Evolutionary conservation across 75 land plant genomes (phyloP), one percentile per base, ranked within the genome.

Genomic region (Selaginella moellendorffii): DNA sequence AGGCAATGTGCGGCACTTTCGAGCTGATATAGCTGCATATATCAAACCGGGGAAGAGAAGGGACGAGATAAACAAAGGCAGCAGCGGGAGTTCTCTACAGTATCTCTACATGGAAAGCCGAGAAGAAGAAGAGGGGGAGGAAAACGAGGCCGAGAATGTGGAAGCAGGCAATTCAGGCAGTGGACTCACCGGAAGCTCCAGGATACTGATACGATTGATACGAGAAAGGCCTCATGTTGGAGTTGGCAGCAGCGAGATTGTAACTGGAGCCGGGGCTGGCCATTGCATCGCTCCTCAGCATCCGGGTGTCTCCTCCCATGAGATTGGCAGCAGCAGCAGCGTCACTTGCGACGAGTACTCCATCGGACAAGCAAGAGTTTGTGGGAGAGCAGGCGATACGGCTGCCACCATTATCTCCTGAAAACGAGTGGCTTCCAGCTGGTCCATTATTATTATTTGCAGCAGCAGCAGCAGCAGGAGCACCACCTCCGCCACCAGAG

Each of bases 321-420:
- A 52, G 52, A 63, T 65, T 72, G 14, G 31, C 2, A n/a, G n/a
- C n/a, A n/a, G n/a, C n/a, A 51, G 53, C 71, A 23, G 31, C 54
- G 28, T 61, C 71, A 60, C 27, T 58, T 24, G 61, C 70, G 1
- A 66, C 30, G 0, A 70, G 61, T n/a, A 61, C 68, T 20, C 62
- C 76, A 53, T 61, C 77, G 24, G 76, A 65, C 1, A 67, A 63
- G 26, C 76, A 68, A 25, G 78, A 74, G 65, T 68, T 68, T n/a
- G 66, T 63, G 9, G 79, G 65, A 27, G 56, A 63, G 54, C 72
- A 74, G 27, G 67, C 76, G 53, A 72, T 65, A 21, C 76, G 27
- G 8, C 75, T 63, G 27, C 62, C 72, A 64, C 66, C 23, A 64
- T 54, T 36, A 36, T 36, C 46, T 36, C 46, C 46, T 36, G 46